These are phyloP conservation scores for Corynespora cassiicola DNA, from an alignment of 2,329 filamentous ascomycete species.

Conservation along the genomic window DNA sequence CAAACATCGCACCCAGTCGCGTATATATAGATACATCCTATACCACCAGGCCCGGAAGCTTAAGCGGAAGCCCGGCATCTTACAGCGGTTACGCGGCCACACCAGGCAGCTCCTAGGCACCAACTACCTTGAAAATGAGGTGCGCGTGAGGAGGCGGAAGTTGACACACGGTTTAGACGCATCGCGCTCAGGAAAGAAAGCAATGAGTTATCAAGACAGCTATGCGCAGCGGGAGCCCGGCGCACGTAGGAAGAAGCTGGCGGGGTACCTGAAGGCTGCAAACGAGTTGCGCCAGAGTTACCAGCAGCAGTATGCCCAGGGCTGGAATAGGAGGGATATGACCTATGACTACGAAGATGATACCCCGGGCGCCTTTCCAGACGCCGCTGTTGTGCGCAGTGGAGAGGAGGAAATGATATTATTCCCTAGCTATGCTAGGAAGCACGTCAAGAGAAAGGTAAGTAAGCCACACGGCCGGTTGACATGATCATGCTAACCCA, in stretches of 20 bases:
- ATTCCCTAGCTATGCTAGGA: constrained; percentile 91
- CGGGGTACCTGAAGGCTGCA: constrained; percentile 73
- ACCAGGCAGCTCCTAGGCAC: constrained; percentile 38
- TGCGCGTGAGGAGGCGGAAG: constrained; percentile 33
- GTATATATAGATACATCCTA: constrained; percentile 77
- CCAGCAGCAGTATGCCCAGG: constrained; percentile 58
- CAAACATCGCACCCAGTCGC: constrained; percentile 74
- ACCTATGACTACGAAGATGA: constrained; percentile 50
- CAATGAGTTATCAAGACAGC: constrained; percentile 42
- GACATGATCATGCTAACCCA: too few species aligned
- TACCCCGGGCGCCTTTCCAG: constrained; percentile 81
- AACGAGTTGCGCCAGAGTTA: constrained; percentile 76
- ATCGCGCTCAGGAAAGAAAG: constrained; percentile 27
- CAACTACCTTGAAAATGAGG: constrained; percentile 42
- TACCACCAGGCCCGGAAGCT: constrained; percentile 59
- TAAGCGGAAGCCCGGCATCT: constrained; percentile 29
- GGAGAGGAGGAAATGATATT: constrained; percentile 92
- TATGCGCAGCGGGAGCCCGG: constrained; percentile 65
- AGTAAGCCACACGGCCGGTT: constrained; percentile 13
- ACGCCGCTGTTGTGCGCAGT: constrained; percentile 78
- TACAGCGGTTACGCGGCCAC: constrained; percentile 38
- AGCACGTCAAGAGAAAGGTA: constrained; percentile 63
- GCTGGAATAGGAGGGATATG: constrained; percentile 56
- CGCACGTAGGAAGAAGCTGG: constrained; percentile 78
- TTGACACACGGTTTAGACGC: constrained; percentile 38